phyloP scores from a whole-genome alignment of 2,329 filamentous ascomycete genomes.

The Penicillium griseofulvum region DNA sequence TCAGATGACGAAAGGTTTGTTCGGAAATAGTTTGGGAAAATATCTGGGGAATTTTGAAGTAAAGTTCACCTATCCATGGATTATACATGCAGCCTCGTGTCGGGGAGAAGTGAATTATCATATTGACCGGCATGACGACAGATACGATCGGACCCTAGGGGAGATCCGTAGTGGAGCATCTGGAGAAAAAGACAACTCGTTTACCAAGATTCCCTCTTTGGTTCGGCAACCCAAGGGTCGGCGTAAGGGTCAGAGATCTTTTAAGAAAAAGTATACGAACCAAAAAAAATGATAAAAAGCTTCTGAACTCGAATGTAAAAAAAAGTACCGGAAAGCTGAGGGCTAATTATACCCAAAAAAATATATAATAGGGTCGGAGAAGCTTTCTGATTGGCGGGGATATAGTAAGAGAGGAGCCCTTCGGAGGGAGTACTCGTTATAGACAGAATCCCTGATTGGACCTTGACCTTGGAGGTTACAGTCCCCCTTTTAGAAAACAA shows the following conservation, averaged over 20 bases:
- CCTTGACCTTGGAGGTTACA: conserved; percentile 5
- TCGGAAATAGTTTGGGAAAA: background rate
- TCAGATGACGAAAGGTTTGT: background rate
- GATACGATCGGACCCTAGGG: background rate
- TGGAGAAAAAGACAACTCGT: conserved; percentile 5
- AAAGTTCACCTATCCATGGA: background rate
- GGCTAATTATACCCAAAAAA: conserved; percentile 1
- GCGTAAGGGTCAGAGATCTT: background rate
- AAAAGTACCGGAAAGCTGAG: background rate
- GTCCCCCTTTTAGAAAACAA: background rate
- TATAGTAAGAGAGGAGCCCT: conserved; percentile 2
- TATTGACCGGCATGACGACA: conserved; percentile 10
- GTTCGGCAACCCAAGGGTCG: conserved; percentile 4
- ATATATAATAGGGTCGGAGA: background rate
- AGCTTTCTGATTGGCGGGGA: conserved; percentile 5
- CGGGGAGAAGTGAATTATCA: conserved; percentile 1
- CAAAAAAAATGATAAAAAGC: background rate
- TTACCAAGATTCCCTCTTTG: background rate
- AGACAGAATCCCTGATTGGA: conserved; percentile 5
- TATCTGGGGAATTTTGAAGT: background rate
- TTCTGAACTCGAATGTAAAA: background rate
- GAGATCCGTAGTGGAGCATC: conserved; percentile 9
- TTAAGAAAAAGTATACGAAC: background rate
- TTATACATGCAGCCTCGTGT: conserved; percentile 7
- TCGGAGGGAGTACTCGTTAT: conserved; percentile 6